Percentiles rank a stretch among this genome's conserved stretches.
phyloP scores from a whole-genome alignment of 2,329 filamentous ascomycete species.

The Trichoderma atroviride region DNA sequence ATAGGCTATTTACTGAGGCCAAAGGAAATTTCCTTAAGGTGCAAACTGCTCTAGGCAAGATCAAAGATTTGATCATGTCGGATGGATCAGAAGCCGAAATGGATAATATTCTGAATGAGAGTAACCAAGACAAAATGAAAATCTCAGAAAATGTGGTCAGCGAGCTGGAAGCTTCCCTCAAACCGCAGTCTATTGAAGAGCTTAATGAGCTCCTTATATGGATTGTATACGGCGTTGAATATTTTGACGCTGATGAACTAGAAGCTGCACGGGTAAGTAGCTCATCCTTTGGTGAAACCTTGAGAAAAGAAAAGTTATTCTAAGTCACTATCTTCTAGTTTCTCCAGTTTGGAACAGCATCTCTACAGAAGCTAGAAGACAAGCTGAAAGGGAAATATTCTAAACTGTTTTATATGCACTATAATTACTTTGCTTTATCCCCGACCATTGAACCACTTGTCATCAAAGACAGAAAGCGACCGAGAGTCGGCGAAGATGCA shows the following conservation, averaged over 20 bases:
- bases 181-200: background rate
- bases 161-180: background rate
- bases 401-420: background rate
- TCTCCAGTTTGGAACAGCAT: background rate
- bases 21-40: slow-evolving; percentile 15
- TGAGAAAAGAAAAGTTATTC: background rate
- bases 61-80: slow-evolving; percentile 11
- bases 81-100: slow-evolving; percentile 9
- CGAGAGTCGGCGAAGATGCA: background rate
- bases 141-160: background rate
- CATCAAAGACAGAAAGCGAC: background rate
- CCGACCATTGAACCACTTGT: background rate
- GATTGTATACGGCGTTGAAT: background rate
- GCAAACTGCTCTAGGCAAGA: slow-evolving; percentile 8
- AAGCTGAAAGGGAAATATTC: slow-evolving; percentile 8
- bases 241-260: background rate
- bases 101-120: background rate
- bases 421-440: background rate
- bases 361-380: background rate
- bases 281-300: background rate
- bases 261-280: background rate
- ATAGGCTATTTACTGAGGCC: background rate
- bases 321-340: background rate
- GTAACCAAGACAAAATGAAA: background rate
- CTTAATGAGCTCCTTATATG: slow-evolving; percentile 2